A percentile compares a stretch with the other conserved stretches of the same genome.
Conservation (phyloP, 1,139 yeast species). For the Fermentozyma sake region DNA sequence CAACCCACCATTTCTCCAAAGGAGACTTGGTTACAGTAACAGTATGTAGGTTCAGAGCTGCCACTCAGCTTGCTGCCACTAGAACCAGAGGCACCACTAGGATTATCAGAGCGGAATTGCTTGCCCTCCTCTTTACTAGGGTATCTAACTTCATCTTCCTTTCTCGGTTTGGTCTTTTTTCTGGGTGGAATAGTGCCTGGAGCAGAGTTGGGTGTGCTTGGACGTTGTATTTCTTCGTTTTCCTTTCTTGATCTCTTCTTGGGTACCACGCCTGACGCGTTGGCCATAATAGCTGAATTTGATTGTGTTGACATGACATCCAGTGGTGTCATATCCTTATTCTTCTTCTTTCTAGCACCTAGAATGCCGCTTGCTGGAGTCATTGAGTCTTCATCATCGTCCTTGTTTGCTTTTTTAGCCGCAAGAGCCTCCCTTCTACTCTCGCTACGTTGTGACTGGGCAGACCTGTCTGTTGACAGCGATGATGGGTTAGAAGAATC, state of each 20-base stretch:
- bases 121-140: background rate
- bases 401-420: slow-evolving; percentile 62
- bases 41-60: slow-evolving; percentile 71
- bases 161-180: slow-evolving; percentile 4
- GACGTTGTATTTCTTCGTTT: background rate
- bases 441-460: slow-evolving; percentile 73
- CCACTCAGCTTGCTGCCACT: slow-evolving; percentile 2
- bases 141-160: slow-evolving; percentile 2
- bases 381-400: slow-evolving; percentile 34
- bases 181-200: slow-evolving; percentile 1
- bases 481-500: slow-evolving; percentile 43
- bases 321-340: slow-evolving; percentile 17
- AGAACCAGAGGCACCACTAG: background rate
- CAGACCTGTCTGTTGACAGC: slow-evolving; percentile 41
- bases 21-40: slow-evolving; percentile 94
- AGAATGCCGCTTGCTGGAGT: no score
- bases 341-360: slow-evolving; percentile 26
- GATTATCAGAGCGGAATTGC: no score
- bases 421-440: slow-evolving; percentile 89
- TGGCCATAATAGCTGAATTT: no score
- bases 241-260: slow-evolving; percentile 21
- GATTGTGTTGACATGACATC: no score
- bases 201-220: background rate
- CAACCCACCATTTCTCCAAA: slow-evolving; percentile 99
- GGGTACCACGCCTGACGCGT: slow-evolving; percentile 4